These are phyloP conservation scores for Penicillium samsonianum DNA, from an alignment of 495 filamentous ascomycete genomes.

Conservation along the genomic window DNA sequence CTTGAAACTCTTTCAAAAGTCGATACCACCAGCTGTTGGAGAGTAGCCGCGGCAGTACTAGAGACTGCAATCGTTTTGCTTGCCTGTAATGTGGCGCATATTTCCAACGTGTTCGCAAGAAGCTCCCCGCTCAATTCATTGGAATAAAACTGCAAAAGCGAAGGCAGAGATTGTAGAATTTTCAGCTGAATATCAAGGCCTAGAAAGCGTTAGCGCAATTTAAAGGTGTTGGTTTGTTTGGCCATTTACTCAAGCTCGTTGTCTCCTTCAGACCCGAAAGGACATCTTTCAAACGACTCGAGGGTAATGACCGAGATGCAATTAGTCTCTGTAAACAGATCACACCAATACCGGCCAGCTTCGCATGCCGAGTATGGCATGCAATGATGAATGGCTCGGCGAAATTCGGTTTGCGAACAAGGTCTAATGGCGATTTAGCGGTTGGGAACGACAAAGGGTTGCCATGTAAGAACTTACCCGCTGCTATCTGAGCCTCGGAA, in stretches of 20 bases:
- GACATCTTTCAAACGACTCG: slow-evolving; percentile 73
- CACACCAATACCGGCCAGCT: slow-evolving; percentile 82
- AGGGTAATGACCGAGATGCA: slow-evolving; percentile 73
- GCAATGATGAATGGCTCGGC: slow-evolving; percentile 91
- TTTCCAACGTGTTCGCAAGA: slow-evolving; percentile 76
- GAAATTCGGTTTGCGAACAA: slow-evolving; percentile 77
- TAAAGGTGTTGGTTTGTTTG: not conserved
- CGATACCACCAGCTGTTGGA: slow-evolving; percentile 89
- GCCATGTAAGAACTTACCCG: slow-evolving; percentile 56
- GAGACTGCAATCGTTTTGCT: slow-evolving; percentile 91
- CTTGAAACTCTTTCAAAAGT: slow-evolving; percentile 86
- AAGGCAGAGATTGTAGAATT: slow-evolving; percentile 91
- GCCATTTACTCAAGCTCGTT: slow-evolving; percentile 57
- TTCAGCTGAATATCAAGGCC: slow-evolving; percentile 94
- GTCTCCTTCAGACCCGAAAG: slow-evolving; percentile 85
- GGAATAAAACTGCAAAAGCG: slow-evolving; percentile 87
- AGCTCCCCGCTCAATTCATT: slow-evolving; percentile 77
- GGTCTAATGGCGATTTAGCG: slow-evolving; percentile 59
- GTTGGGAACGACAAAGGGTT: not conserved
- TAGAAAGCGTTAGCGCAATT: slow-evolving; percentile 38
- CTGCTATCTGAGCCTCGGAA: slow-evolving; percentile 79
- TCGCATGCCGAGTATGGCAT: slow-evolving; percentile 83
- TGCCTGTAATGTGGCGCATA: slow-evolving; percentile 85
- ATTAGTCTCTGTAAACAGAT: slow-evolving; percentile 87
- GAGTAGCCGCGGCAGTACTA: slow-evolving; percentile 89